These are phyloP conservation scores for Xylariaceae sp. DNA, from an alignment of 2,329 filamentous ascomycete species.

Conservation along the genomic window DNA sequence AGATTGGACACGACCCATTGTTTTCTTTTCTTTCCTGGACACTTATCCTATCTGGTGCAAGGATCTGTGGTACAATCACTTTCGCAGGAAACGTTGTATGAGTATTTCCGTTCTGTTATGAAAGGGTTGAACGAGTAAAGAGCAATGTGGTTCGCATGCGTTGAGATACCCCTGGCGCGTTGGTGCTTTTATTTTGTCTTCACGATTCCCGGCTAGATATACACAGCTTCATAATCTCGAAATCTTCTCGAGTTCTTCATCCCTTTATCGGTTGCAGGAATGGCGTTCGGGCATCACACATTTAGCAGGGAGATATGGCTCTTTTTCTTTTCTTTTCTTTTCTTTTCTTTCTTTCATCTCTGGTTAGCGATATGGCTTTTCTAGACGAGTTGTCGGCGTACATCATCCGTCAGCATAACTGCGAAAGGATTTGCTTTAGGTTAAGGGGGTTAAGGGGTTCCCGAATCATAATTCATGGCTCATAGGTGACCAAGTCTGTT, in stretches of 20 bases:
- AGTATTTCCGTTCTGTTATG: conserved; percentile 13
- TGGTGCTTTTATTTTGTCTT: conserved; percentile 14
- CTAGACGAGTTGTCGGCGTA: conserved; percentile 14
- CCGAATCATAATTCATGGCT: conserved; percentile 5
- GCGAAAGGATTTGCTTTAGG: not conserved
- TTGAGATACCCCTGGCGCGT: conserved; percentile 27
- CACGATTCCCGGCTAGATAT: conserved; percentile 1
- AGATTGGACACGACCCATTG: not conserved
- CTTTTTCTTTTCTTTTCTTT: not conserved
- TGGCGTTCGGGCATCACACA: not conserved
- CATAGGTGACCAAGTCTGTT: conserved; percentile 2
- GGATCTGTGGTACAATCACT: conserved; percentile 7
- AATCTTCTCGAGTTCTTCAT: not conserved
- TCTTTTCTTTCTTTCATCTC: not conserved
- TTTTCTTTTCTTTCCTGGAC: conserved; percentile 12
- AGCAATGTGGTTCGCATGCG: conserved; percentile 20
- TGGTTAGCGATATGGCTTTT: not conserved
- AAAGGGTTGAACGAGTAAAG: conserved; percentile 16
- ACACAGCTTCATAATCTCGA: conserved; percentile 6
- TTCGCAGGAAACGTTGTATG: conserved; percentile 19
- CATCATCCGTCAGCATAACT: not conserved
- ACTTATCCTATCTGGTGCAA: conserved; percentile 3
- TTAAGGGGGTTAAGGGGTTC: not conserved
- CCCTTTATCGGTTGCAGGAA: conserved; percentile 1
- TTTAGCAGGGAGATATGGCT: not conserved